Conservation (phyloP, 805 yeast species). For the Nakazawaea laoshanensis region DNA sequence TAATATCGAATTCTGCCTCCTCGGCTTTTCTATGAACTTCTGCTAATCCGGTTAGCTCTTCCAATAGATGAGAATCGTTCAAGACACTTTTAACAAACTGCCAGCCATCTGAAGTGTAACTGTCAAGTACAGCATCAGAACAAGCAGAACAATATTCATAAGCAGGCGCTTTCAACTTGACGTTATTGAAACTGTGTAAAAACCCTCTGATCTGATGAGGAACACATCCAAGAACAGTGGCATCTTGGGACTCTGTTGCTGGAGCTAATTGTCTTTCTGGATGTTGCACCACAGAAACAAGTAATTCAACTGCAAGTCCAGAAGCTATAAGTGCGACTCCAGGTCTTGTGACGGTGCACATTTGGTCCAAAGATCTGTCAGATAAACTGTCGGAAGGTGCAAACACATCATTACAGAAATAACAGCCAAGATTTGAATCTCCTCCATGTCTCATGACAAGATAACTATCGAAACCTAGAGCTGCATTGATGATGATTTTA, state of each 20-base stretch:
- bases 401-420: slow-evolving; percentile 91
- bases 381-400: slow-evolving; percentile 88
- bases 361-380: slow-evolving; percentile 88
- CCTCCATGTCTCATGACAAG: slow-evolving; percentile 90
- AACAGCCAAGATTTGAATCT: slow-evolving; percentile 70
- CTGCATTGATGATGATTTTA: slow-evolving; percentile 83
- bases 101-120: slow-evolving; percentile 59
- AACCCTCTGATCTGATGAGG: slow-evolving; percentile 94
- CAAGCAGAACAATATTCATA: slow-evolving; percentile 86
- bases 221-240: slow-evolving; percentile 49
- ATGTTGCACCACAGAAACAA: slow-evolving; percentile 69
- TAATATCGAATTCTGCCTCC: slow-evolving; percentile 29
- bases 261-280: slow-evolving; percentile 39
- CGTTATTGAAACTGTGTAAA: slow-evolving; percentile 52
- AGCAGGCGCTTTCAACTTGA: slow-evolving; percentile 62
- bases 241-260: slow-evolving; percentile 17
- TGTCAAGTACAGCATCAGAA: slow-evolving; percentile 47
- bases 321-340: slow-evolving; percentile 90
- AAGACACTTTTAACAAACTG: slow-evolving; percentile 69
- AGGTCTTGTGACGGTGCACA: slow-evolving; percentile 98
- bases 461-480: slow-evolving; percentile 90
- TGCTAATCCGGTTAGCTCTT: slow-evolving; percentile 70
- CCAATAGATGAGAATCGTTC: slow-evolving; percentile 57
- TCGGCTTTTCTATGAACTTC: slow-evolving; percentile 70
- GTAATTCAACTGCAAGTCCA: slow-evolving; percentile 75